Conservation (phyloP, 2,329 filamentous ascomycete species). For the Calonectria leucothoes region DNA sequence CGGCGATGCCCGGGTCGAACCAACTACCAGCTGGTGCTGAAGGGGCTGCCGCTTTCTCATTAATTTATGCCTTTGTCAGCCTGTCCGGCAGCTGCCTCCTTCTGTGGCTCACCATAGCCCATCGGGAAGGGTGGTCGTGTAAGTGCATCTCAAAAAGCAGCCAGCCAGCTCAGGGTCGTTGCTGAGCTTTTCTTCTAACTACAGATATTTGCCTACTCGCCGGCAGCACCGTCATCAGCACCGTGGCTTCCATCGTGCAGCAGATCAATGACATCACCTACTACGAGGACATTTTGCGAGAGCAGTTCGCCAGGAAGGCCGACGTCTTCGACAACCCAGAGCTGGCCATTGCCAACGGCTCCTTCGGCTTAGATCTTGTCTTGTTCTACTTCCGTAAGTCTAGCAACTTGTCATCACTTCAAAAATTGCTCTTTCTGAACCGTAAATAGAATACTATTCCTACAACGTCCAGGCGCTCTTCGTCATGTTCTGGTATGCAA, state of each 20-base stretch:
- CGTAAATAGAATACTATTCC: not conserved
- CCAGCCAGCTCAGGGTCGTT: not conserved
- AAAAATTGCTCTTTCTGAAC: not conserved
- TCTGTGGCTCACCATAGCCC: not conserved
- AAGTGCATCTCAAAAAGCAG: not conserved
- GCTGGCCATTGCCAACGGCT: not conserved
- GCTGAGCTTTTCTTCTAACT: not conserved
- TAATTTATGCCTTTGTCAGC: not conserved
- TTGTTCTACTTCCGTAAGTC: not conserved
- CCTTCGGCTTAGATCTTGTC: not conserved
- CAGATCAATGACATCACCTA: not conserved
- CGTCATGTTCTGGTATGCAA: conserved; percentile 3
- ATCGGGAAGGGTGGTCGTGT: not conserved
- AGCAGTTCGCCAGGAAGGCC: not conserved
- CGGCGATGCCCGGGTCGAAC: not conserved
- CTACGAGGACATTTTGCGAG: not conserved
- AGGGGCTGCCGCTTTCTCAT: not conserved
- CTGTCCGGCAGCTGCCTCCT: not conserved
- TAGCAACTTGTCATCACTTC: not conserved
- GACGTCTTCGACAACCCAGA: not conserved
- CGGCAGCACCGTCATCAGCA: not conserved
- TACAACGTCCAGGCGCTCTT: not conserved
- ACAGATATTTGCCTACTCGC: not conserved
- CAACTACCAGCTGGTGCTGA: not conserved
- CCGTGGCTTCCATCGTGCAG: not conserved